phyloP scores from a whole-genome alignment of 768 basidiomycete genomes.

The Crassisporium funariophilum region DNA sequence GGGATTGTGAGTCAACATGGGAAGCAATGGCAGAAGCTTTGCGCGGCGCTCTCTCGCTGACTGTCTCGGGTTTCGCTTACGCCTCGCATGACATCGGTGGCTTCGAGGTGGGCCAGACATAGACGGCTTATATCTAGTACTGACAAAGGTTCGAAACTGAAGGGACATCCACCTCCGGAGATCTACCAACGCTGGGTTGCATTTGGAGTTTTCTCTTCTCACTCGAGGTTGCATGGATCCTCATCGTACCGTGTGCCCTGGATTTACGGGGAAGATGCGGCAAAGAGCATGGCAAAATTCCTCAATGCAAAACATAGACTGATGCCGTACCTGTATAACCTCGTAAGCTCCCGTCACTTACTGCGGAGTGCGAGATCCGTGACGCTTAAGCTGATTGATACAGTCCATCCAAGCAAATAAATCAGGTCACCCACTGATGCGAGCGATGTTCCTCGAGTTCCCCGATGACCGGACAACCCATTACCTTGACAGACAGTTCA shows the following conservation, averaged over 20 bases:
- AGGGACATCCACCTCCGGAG: constrained; percentile 68
- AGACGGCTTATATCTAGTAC: neutral
- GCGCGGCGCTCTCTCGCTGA: constrained; percentile 66
- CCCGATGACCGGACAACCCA: constrained; percentile 60
- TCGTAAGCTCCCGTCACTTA: constrained; percentile 35
- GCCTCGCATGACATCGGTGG: constrained; percentile 79
- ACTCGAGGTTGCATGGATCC: constrained; percentile 74
- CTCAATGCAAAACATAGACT: constrained; percentile 66
- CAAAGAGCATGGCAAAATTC: constrained; percentile 61
- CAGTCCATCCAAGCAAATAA: constrained; percentile 54
- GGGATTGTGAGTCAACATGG: constrained; percentile 76
- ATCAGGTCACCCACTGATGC: constrained; percentile 57
- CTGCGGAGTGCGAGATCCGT: constrained; percentile 11
- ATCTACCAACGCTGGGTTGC: constrained; percentile 80
- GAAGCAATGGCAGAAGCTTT: constrained; percentile 80
- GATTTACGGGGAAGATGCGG: constrained; percentile 74
- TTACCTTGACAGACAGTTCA: constrained; percentile 60
- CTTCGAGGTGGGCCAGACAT: constrained; percentile 52
- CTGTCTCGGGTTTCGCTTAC: constrained; percentile 69
- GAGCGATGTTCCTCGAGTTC: constrained; percentile 72
- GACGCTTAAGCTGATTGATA: neutral
- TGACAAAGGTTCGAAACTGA: too few species aligned
- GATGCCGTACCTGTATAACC: constrained; percentile 71
- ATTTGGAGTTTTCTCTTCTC: constrained; percentile 75
- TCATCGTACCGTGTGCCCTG: constrained; percentile 78